phyloP scores from a whole-genome alignment of 768 basidiomycete genomes.

The Vishniacozyma victoriae region DNA sequence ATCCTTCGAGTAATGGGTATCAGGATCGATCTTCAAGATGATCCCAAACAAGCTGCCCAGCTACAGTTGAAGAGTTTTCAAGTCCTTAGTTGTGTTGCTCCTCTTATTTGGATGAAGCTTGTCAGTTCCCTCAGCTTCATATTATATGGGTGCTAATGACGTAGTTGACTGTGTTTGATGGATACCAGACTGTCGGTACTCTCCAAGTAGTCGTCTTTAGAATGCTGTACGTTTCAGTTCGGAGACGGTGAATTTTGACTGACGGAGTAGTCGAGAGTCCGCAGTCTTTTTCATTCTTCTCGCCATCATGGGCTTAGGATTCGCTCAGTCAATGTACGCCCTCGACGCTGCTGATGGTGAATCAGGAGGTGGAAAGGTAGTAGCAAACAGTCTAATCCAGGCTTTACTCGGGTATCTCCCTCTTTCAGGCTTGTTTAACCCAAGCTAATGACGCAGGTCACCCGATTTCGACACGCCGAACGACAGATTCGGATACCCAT shows the following conservation, averaged over 20 bases:
- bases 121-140: slow-evolving; percentile 8
- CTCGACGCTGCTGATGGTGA: slow-evolving; percentile 84
- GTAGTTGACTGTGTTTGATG: slow-evolving; percentile 45
- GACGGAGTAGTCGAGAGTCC: slow-evolving; percentile 59
- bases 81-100: slow-evolving; percentile 77
- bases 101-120: slow-evolving; percentile 65
- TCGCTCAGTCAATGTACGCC: slow-evolving; percentile 79
- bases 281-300: slow-evolving; percentile 85
- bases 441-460: slow-evolving; percentile 15
- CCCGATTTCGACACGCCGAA: slow-evolving; percentile 46
- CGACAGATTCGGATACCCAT: slow-evolving; percentile 46
- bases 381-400: slow-evolving; percentile 69
- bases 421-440: background rate
- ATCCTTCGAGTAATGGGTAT: slow-evolving; percentile 62
- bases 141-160: slow-evolving; percentile 3
- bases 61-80: slow-evolving; percentile 68
- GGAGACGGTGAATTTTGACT: slow-evolving; percentile 3
- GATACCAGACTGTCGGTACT: slow-evolving; percentile 59
- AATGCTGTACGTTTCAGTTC: slow-evolving; percentile 56
- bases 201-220: slow-evolving; percentile 89
- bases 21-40: slow-evolving; percentile 44
- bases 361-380: slow-evolving; percentile 54
- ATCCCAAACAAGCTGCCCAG: slow-evolving; percentile 43
- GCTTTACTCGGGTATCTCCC: slow-evolving; percentile 63
- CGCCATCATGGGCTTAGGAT: slow-evolving; percentile 75